phyloP scores from a whole-genome alignment of 768 basidiomycete genomes.

The Serendipita vermifera region DNA sequence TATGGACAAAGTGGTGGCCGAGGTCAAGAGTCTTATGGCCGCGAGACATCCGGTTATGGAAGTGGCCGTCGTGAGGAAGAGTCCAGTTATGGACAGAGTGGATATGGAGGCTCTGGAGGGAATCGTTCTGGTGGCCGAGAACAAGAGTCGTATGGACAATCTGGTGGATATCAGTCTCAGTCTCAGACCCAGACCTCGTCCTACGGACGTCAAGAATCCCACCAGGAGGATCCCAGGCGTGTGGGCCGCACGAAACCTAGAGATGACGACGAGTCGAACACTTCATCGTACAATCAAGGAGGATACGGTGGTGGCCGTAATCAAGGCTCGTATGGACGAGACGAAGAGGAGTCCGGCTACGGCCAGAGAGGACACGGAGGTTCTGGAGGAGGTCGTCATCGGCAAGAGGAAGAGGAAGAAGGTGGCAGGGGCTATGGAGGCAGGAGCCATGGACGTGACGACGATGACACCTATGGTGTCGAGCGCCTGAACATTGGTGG shows the following conservation, averaged over 20 bases:
- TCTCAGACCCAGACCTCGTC: not conserved
- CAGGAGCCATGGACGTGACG: conserved; percentile 17
- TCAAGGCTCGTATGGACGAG: not conserved
- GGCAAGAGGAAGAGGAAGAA: conserved; percentile 8
- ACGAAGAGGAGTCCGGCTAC: not conserved
- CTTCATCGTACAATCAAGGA: not conserved
- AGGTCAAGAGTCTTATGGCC: not conserved
- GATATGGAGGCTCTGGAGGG: not conserved
- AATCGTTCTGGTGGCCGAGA: not conserved
- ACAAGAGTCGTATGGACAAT: not conserved
- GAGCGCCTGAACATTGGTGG: conserved; percentile 34
- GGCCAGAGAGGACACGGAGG: conserved; percentile 9
- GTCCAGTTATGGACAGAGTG: not conserved
- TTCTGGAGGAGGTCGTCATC: conserved; percentile 13
- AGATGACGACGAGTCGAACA: not conserved
- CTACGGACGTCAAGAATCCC: conserved; percentile 9
- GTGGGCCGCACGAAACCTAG: not conserved
- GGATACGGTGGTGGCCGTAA: conserved; percentile 5
- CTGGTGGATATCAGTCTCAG: not conserved
- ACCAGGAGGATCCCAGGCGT: not conserved
- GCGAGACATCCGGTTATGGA: conserved; percentile 12
- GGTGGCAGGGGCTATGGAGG: conserved; percentile 9
- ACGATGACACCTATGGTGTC: conserved; percentile 39
- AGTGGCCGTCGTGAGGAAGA: conserved; percentile 11
- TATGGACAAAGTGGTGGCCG: not conserved